Evolutionary conservation across 768 basidiomycete species (phyloP).

Genomic region (Tephrocybe sp.): DNA sequence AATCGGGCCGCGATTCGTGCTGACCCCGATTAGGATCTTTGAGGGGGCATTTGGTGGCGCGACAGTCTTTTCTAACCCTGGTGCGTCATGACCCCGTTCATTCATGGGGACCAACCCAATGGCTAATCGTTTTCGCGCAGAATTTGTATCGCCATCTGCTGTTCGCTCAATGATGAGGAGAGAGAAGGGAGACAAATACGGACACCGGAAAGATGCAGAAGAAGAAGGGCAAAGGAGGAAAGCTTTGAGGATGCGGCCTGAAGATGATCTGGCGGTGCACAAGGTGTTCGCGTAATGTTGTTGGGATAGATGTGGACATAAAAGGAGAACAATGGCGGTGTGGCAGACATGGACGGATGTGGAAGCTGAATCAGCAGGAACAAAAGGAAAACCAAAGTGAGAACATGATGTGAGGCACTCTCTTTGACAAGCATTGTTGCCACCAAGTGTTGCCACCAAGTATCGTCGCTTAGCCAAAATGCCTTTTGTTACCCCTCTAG

Average conservation of each 20-base stretch:
- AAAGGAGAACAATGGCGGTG: slow-evolving; percentile 15
- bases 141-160: slow-evolving; percentile 89
- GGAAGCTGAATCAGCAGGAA: slow-evolving; percentile 17
- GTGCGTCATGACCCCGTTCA: slow-evolving; percentile 41
- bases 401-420: slow-evolving; percentile 9
- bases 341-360: neutral
- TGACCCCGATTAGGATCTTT: slow-evolving; percentile 97
- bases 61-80: slow-evolving; percentile 94
- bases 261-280: slow-evolving; percentile 78
- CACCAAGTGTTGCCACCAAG: no score
- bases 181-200: slow-evolving; percentile 80
- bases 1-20: slow-evolving; percentile 95
- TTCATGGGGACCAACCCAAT: neutral
- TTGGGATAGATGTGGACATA: slow-evolving; percentile 8
- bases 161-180: slow-evolving; percentile 67
- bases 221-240: slow-evolving; percentile 62
- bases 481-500: slow-evolving; percentile 20
- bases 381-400: slow-evolving; percentile 22
- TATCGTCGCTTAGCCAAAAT: slow-evolving; percentile 2
- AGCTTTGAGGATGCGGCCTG: slow-evolving; percentile 58
- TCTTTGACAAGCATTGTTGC: slow-evolving; percentile 11
- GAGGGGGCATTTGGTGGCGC: slow-evolving; percentile 96
- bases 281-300: slow-evolving; percentile 81
- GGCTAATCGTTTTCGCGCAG: slow-evolving; percentile 34
- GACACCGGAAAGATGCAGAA: slow-evolving; percentile 75